phyloP scores from a whole-genome alignment of 148 eudicot genomes.

The Cornus florida region DNA sequence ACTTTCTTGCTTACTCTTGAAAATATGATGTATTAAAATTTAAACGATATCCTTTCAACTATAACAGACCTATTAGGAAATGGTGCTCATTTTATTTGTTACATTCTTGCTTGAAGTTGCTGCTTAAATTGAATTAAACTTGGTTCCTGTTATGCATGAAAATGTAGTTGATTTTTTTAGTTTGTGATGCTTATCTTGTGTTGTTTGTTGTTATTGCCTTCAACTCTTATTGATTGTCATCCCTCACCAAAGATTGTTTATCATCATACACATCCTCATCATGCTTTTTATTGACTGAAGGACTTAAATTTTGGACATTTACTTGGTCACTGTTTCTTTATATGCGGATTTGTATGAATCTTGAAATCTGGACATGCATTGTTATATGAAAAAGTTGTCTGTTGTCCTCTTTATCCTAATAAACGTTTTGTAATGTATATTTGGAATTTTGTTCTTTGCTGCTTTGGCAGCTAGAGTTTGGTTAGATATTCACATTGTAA shows the following conservation, averaged over 20 bases:
- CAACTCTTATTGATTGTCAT: background rate
- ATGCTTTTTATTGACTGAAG: too few relatives aligned
- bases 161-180: too few relatives aligned
- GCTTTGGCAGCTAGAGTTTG: background rate
- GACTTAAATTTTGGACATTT: background rate
- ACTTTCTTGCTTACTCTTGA: background rate
- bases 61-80: background rate
- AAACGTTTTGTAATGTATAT: background rate
- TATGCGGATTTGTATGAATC: background rate
- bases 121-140: background rate
- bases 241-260: background rate
- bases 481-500: background rate
- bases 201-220: background rate
- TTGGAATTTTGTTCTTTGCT: background rate
- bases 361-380: background rate
- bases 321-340: background rate
- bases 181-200: background rate
- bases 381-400: background rate
- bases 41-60: background rate
- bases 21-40: background rate
- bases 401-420: background rate
- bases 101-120: background rate
- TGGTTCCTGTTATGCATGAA: background rate
- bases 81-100: background rate
- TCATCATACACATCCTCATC: background rate